phyloP scores from a whole-genome alignment of 129 eudicot genomes.

The Rutidosis leptorrhynchoides region DNA sequence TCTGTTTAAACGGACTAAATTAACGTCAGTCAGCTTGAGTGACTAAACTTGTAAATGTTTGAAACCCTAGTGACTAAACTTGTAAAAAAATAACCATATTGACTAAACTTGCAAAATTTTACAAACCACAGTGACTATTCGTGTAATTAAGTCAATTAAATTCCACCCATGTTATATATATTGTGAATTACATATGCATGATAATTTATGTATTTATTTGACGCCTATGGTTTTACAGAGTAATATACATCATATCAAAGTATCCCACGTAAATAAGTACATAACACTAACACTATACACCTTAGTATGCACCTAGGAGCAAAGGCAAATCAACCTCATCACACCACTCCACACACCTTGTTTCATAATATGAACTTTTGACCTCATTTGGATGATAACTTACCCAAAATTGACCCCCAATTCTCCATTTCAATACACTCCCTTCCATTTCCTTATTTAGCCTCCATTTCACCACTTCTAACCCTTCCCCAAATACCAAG shows the following conservation, averaged over 20 bases:
- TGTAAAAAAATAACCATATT: too few relatives aligned
- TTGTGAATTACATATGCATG: too few relatives aligned
- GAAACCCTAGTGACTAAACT: too few relatives aligned
- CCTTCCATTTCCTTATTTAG: constrained; percentile 91
- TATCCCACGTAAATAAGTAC: neutral
- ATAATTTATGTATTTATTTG: neutral
- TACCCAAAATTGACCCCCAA: constrained; percentile 75
- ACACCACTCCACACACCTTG: constrained; percentile 88
- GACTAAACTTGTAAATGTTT: too few relatives aligned
- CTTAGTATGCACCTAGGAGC: constrained; percentile 34
- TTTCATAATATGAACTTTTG: constrained; percentile 57
- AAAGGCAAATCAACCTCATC: constrained; percentile 89
- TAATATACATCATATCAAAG: neutral
- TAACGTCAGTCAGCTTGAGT: too few relatives aligned
- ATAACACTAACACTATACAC: neutral
- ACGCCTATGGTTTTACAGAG: constrained; percentile 14
- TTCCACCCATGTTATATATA: too few relatives aligned
- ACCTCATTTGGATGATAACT: constrained; percentile 73
- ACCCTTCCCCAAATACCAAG: constrained; percentile 52
- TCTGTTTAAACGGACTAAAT: too few relatives aligned
- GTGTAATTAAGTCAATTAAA: too few relatives aligned
- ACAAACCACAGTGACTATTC: too few relatives aligned
- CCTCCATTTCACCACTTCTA: constrained; percentile 78
- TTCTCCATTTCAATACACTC: constrained; percentile 94
- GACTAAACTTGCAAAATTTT: too few relatives aligned